Percentiles rank a stretch among this genome's conserved stretches.
Conservation (phyloP, 805 yeast genomes). For the Kuraishia borneana region DNA sequence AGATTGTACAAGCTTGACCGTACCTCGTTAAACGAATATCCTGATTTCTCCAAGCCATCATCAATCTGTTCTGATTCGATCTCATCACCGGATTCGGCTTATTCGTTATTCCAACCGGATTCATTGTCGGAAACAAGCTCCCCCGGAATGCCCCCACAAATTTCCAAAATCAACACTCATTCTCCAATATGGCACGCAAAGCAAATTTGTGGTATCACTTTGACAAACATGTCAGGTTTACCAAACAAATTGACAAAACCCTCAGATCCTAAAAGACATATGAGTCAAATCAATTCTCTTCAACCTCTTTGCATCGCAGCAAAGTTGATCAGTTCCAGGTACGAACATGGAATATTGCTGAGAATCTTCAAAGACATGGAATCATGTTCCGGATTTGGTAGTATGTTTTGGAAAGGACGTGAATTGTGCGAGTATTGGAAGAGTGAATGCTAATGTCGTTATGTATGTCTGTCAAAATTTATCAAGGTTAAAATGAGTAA, state of each 20-base stretch:
- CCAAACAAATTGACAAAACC: not conserved
- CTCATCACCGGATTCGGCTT: not conserved
- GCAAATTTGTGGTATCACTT: constrained; percentile 22
- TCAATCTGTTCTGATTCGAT: not conserved
- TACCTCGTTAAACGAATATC: not conserved
- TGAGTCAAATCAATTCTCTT: constrained; percentile 13
- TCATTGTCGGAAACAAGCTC: not conserved
- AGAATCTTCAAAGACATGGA: constrained; percentile 12
- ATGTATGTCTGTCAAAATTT: no score
- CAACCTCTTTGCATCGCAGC: constrained; percentile 17
- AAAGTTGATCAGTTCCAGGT: constrained; percentile 11
- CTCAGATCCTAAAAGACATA: constrained; percentile 4
- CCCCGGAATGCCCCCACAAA: not conserved
- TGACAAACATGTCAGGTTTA: constrained; percentile 8
- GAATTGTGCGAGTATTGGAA: constrained; percentile 16
- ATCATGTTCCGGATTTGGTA: constrained; percentile 10
- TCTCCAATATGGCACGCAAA: constrained; percentile 29
- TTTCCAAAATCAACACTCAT: constrained; percentile 2
- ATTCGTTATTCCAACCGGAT: not conserved
- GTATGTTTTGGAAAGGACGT: constrained; percentile 11
- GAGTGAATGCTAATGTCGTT: constrained; percentile 11
- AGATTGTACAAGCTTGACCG: constrained; percentile 17
- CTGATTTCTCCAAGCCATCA: not conserved
- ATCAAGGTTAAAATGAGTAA: no score
- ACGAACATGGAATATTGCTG: constrained; percentile 14